These are phyloP conservation scores for Neurospora tetrasperma DNA, from an alignment of 495 filamentous ascomycete species.

Conservation along the genomic window DNA sequence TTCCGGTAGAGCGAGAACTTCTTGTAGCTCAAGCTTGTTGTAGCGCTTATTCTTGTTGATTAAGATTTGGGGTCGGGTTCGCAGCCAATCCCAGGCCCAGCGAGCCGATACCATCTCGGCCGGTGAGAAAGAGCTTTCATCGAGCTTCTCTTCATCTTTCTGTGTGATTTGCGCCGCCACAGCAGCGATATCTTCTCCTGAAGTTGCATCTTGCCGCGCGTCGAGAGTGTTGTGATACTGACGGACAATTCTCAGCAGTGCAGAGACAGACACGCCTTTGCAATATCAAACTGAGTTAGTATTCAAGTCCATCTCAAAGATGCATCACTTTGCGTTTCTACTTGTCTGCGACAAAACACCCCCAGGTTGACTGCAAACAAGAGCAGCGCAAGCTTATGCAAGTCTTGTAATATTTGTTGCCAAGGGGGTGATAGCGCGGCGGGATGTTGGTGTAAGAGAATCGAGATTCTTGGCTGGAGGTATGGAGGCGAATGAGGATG, in stretches of 20 bases:
- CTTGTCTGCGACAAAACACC: not conserved
- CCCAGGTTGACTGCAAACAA: not conserved
- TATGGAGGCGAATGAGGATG: not conserved
- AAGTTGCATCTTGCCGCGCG: slow-evolving; percentile 2
- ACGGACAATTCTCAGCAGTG: slow-evolving; percentile 21
- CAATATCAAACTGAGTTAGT: slow-evolving; percentile 5
- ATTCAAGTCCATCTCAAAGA: not conserved
- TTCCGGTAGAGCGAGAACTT: slow-evolving; percentile 34
- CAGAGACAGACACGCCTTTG: slow-evolving; percentile 18
- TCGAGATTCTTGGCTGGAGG: not conserved
- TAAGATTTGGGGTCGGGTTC: slow-evolving; percentile 30
- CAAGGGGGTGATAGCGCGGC: not conserved
- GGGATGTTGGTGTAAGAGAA: not conserved
- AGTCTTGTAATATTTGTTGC: not conserved
- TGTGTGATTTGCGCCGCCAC: not conserved
- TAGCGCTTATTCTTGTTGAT: slow-evolving; percentile 30
- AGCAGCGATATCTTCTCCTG: slow-evolving; percentile 2
- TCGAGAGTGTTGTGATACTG: slow-evolving; percentile 16
- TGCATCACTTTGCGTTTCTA: not conserved
- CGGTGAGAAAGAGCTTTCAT: slow-evolving; percentile 11
- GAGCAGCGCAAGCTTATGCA: not conserved
- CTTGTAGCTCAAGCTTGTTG: slow-evolving; percentile 30
- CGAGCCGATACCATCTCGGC: slow-evolving; percentile 25
- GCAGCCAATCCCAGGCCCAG: slow-evolving; percentile 38
- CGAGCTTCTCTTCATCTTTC: slow-evolving; percentile 9